Base-by-base conservation (phyloP, 2,329 filamentous ascomycete genomes). In the Grosmannia huntii region DNA sequence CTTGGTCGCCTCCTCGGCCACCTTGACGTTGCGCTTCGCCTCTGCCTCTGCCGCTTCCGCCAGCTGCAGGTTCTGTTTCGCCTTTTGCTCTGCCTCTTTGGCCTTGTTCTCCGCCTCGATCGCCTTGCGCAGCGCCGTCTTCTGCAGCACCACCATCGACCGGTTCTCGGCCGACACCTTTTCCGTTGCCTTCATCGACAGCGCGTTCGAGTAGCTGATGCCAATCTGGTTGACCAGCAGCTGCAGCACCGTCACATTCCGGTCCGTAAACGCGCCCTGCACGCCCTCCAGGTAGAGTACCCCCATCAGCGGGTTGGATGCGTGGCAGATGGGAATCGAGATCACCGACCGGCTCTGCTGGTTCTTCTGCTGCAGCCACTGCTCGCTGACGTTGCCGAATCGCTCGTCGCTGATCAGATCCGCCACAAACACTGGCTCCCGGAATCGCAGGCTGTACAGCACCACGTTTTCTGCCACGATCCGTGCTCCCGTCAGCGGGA, bases 1-100 rank as follows among this genome's bases (percentile, higher is more conserved):
- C 70, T 87, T 89, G 25, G 87, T 87, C 12, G 88, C 88, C 69
- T 92, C 88, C 67, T 92, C 87, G 19, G 89, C 89, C 46, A 91
- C 78, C 70, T 88, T 86, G 68, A 91, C 87, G 68, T 89, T 90
- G 60, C 85, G 81, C 66, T 88, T 83, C 7, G 88, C 88, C 66
- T 89, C 83, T 0, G 85, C 82, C 68, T 91, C 87, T 31, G 87
- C 88, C 68, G 90, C 88, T 67, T 91, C 87, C 14, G 89, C 89
- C 50, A 91, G 78, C 69, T 87, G 85, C 68, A 90, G 86, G 68
- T 89, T 90, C 60, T 85, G 81, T 66, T 88, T 83, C 9, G 88
- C 88, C 66, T 89, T 83, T 0, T 85, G 82, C 68, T 91, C 87
- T 1, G 88, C 88, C 56, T 81, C 74, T 68, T 89, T 90, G 11